Evolutionary conservation across 257 asterid genomes (phyloP).

Genomic region (Gentiana dahurica): DNA sequence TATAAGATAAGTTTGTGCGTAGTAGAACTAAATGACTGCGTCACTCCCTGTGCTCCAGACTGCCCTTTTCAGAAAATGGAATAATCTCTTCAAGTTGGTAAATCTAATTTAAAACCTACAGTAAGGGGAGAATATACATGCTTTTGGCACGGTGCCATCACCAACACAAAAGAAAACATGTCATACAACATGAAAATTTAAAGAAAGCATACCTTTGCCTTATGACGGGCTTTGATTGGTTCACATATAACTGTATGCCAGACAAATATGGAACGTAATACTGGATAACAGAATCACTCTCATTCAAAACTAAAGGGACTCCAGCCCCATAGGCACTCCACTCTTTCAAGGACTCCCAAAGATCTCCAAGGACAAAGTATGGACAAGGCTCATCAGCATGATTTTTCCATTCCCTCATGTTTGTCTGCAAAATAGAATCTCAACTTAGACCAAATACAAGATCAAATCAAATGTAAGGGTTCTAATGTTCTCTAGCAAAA

Average conservation of each 20-base stretch:
- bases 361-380: conserved; percentile 75
- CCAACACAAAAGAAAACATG: too few relatives aligned
- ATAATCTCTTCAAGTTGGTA: too few relatives aligned
- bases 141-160: too few relatives aligned
- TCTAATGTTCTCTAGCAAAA: neutral
- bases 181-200: too few relatives aligned
- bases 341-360: conserved; percentile 89
- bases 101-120: too few relatives aligned
- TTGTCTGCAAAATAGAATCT: conserved; percentile 37
- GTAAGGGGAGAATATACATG: too few relatives aligned
- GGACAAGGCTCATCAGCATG: conserved; percentile 45
- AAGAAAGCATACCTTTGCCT: conserved; percentile 38
- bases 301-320: conserved; percentile 69
- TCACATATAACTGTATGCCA: conserved; percentile 73
- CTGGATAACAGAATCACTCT: conserved; percentile 65
- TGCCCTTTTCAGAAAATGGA: too few relatives aligned
- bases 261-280: conserved; percentile 88
- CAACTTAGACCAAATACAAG: too few relatives aligned
- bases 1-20: too few relatives aligned
- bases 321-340: conserved; percentile 98
- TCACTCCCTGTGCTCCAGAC: too few relatives aligned
- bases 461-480: neutral
- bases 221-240: conserved; percentile 37
- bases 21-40: too few relatives aligned
- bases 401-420: conserved; percentile 49